Conservation (phyloP, 2,329 filamentous ascomycete genomes). For the Colletotrichum salicis region DNA sequence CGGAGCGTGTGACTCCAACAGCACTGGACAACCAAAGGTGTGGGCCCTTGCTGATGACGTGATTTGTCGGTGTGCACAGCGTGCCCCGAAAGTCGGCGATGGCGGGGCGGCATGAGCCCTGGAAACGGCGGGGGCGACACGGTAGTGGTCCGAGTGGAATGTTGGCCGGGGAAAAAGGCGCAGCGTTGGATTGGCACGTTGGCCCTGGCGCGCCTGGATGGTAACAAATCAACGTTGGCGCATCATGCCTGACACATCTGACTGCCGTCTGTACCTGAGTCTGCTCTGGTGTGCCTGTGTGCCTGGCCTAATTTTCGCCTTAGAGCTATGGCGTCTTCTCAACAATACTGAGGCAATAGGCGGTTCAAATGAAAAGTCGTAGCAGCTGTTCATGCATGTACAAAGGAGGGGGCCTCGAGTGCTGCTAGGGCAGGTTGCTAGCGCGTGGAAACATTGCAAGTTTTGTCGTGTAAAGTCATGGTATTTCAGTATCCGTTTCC, state of each 20-base stretch:
- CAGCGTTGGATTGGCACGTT: not conserved
- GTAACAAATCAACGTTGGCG: not conserved
- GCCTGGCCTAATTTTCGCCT: not conserved
- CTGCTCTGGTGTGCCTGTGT: too few species aligned
- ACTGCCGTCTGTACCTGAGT: too few species aligned
- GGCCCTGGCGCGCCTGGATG: not conserved
- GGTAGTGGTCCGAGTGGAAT: slow-evolving; percentile 1
- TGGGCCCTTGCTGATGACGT: slow-evolving; percentile 32
- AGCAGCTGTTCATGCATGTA: not conserved
- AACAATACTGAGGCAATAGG: not conserved
- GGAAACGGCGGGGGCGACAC: not conserved
- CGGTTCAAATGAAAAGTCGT: not conserved
- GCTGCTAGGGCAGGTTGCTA: not conserved
- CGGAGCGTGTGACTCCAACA: slow-evolving; percentile 9
- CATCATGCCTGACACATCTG: too few species aligned
- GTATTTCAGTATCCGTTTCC: not conserved
- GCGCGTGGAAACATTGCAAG: not conserved
- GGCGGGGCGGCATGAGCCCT: slow-evolving; percentile 15
- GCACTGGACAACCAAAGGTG: slow-evolving; percentile 4
- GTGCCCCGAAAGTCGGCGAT: slow-evolving; percentile 32
- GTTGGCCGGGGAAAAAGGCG: not conserved
- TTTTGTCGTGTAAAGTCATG: not conserved
- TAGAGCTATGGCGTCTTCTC: not conserved
- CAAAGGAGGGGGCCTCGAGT: not conserved
- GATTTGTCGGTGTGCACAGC: slow-evolving; percentile 31